Evolutionary conservation across 306 rosid species (phyloP).

Genomic region (Delonix regia): DNA sequence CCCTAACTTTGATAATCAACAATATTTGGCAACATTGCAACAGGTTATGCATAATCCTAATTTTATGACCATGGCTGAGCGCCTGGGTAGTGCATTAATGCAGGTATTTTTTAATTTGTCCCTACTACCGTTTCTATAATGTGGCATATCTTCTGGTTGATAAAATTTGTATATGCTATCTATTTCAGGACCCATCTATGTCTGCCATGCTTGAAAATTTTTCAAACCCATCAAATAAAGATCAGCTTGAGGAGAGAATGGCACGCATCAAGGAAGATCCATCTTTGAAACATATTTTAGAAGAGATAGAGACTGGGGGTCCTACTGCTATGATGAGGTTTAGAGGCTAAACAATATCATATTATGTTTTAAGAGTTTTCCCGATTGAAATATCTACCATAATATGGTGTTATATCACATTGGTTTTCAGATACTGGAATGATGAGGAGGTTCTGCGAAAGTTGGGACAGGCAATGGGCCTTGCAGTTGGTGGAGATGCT

Average conservation of each 20-base stretch:
- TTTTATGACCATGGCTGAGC: conserved; percentile 99
- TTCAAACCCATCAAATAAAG: conserved; percentile 76
- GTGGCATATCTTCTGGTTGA: conserved; percentile 10
- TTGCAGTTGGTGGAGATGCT: conserved; percentile 66
- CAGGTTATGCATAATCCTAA: conserved; percentile 99
- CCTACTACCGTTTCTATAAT: conserved; percentile 6
- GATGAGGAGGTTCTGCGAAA: conserved; percentile 79
- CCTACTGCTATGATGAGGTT: conserved; percentile 99
- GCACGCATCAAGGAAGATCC: conserved; percentile 95
- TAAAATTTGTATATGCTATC: conserved; percentile 24
- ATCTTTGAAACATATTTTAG: conserved; percentile 91
- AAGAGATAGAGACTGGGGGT: conserved; percentile 95
- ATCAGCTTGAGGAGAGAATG: conserved; percentile 98
- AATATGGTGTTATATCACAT: conserved; percentile 10
- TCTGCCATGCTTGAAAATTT: conserved; percentile 82
- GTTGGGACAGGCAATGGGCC: conserved; percentile 92
- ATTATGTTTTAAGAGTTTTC: conserved; percentile 26
- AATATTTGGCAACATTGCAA: conserved; percentile 85
- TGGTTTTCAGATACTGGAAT: conserved; percentile 78
- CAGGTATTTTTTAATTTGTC: conserved; percentile 61
- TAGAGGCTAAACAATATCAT: conserved; percentile 13
- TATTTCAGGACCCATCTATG: conserved; percentile 92
- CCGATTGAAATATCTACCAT: conserved; percentile 11
- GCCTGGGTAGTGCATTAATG: conserved; percentile 88
- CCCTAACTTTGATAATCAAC: conserved; percentile 88